Evolutionary conservation across 768 basidiomycete species (phyloP).

Genomic region (Lactarius psammicola): DNA sequence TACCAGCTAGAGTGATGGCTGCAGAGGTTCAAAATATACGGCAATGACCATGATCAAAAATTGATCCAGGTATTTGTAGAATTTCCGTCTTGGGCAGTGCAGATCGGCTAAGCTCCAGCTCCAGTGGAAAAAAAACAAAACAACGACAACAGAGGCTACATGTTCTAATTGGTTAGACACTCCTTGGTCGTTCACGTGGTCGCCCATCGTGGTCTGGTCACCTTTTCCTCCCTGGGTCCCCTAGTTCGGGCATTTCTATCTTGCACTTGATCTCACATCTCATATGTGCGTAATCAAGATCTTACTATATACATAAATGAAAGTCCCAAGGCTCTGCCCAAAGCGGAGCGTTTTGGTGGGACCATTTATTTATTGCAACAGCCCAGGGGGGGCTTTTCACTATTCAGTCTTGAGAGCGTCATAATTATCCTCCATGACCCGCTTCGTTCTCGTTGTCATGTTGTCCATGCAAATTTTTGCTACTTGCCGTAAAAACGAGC

Average conservation of each 20-base stretch:
- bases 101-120: background rate
- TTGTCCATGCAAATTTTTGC: slow-evolving; percentile 20
- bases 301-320: background rate
- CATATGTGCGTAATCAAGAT: background rate
- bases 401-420: background rate
- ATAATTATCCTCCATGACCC: slow-evolving; percentile 11
- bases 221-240: background rate
- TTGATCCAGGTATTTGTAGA: slow-evolving; percentile 1
- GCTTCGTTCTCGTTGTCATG: slow-evolving; percentile 21
- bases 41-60: background rate
- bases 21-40: background rate
- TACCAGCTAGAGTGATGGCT: slow-evolving; percentile 8
- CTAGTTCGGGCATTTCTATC: background rate
- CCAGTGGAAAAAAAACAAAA: no score
- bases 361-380: no score
- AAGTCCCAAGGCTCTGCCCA: no score
- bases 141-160: background rate
- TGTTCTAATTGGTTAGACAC: background rate
- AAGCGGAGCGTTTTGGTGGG: no score
- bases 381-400: background rate
- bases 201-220: background rate
- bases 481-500: slow-evolving; percentile 5
- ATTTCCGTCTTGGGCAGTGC: background rate
- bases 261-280: background rate
- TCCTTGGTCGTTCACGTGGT: no score